phyloP scores from a whole-genome alignment of 2,329 filamentous ascomycete genomes.

The Trichoderma sp. region DNA sequence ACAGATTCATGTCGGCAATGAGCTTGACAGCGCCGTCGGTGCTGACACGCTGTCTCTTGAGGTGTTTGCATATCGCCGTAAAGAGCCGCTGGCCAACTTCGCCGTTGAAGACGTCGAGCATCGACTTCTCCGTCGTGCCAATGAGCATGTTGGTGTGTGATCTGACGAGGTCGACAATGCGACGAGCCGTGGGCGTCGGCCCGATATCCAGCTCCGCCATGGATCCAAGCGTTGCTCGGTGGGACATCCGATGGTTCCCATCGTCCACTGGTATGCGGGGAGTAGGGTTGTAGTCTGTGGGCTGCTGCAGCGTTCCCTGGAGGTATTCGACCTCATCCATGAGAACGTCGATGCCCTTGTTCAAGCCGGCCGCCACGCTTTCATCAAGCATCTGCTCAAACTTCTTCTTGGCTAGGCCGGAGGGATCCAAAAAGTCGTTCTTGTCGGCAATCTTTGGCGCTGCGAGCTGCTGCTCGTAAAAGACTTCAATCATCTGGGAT shows the following conservation, averaged over 20 bases:
- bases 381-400: slow-evolving; percentile 99
- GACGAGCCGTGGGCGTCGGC: slow-evolving; percentile 73
- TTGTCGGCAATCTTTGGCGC: slow-evolving; percentile 79
- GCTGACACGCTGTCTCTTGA: slow-evolving; percentile 92
- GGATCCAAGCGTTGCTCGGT: slow-evolving; percentile 17
- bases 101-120: slow-evolving; percentile 97
- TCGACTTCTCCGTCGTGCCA: slow-evolving; percentile 94
- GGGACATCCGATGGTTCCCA: neutral
- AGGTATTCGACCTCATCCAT: slow-evolving; percentile 99
- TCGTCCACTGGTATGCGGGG: slow-evolving; percentile 22
- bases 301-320: slow-evolving; percentile 79
- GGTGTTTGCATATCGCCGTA: slow-evolving; percentile 88
- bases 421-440: slow-evolving; percentile 91
- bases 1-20: slow-evolving; percentile 95
- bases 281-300: slow-evolving; percentile 85
- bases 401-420: slow-evolving; percentile 92
- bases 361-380: slow-evolving; percentile 88
- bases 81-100: slow-evolving; percentile 94
- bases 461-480: slow-evolving; percentile 93
- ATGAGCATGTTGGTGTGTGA: slow-evolving; percentile 90
- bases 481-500: slow-evolving; percentile 98
- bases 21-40: slow-evolving; percentile 86
- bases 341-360: slow-evolving; percentile 95
- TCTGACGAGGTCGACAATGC: slow-evolving; percentile 80
- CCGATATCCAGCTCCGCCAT: slow-evolving; percentile 51